Evolutionary conservation across 108 stramenopile genomes (phyloP).

Genomic region (Pseudonitzschia delicatissima): DNA sequence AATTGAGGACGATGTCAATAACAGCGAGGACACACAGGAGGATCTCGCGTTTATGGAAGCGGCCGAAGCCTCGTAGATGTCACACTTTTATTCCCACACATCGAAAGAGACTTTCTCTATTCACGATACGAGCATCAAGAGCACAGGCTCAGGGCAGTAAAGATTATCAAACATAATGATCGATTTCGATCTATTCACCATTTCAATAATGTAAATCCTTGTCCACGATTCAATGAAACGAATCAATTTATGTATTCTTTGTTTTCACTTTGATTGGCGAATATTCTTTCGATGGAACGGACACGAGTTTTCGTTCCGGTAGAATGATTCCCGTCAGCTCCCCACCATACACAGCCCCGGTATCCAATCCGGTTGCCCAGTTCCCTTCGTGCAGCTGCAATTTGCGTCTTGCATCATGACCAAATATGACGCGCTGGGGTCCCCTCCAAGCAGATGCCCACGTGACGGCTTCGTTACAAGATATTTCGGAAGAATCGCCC

Average conservation of each 20-base stretch:
- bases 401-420: constrained; percentile 88
- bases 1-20: constrained; percentile 60
- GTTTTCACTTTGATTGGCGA: neutral
- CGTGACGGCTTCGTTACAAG: constrained; percentile 7
- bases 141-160: too few species aligned
- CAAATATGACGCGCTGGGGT: constrained; percentile 77
- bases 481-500: neutral
- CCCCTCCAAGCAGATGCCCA: constrained; percentile 68
- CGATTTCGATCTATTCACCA: too few species aligned
- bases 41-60: neutral
- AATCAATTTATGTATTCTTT: too few species aligned
- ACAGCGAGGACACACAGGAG: constrained; percentile 34
- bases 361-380: constrained; percentile 85
- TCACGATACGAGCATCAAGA: too few species aligned
- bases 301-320: constrained; percentile 58
- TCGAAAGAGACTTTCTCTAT: too few species aligned
- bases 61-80: too few species aligned
- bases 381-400: constrained; percentile 60
- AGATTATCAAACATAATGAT: too few species aligned
- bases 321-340: constrained; percentile 73
- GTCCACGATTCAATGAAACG: too few species aligned
- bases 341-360: constrained; percentile 87
- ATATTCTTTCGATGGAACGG: constrained; percentile 10
- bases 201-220: too few species aligned
- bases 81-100: too few species aligned